Evolutionary conservation across 192 early-diverging fungal genomes (phyloP).

Genomic region (Rhizophagus clarus): DNA sequence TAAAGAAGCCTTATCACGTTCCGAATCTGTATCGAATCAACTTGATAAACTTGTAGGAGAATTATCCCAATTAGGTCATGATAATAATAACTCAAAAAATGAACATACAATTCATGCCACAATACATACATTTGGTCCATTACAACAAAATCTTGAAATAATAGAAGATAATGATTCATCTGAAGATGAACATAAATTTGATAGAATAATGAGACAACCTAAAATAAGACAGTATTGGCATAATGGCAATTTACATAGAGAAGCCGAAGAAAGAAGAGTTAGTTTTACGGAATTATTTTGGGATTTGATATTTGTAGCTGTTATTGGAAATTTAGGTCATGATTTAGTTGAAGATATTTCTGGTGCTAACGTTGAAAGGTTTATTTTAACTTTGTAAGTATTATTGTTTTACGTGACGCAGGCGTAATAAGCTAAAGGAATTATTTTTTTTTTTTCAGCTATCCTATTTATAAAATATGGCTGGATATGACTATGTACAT

Average conservation of each 20-base stretch:
- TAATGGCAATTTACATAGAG: slow-evolving; percentile 26
- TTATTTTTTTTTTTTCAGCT: slow-evolving; percentile 2
- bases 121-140: slow-evolving; percentile 26
- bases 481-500: slow-evolving; percentile 9
- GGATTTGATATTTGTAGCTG: slow-evolving; percentile 36
- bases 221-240: slow-evolving; percentile 34
- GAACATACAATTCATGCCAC: slow-evolving; percentile 33
- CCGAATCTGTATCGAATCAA: slow-evolving; percentile 26
- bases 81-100: too few species aligned
- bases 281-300: slow-evolving; percentile 37
- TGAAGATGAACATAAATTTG: slow-evolving; percentile 23
- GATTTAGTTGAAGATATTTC: slow-evolving; percentile 4
- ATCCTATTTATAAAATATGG: slow-evolving; percentile 27
- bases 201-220: slow-evolving; percentile 29
- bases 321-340: slow-evolving; percentile 22
- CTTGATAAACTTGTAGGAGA: slow-evolving; percentile 23
- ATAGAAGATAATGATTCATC: slow-evolving; percentile 21
- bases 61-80: slow-evolving; percentile 13
- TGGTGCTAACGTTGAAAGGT: neutral
- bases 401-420: neutral
- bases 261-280: slow-evolving; percentile 25
- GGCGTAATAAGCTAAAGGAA: neutral
- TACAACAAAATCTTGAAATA: slow-evolving; percentile 30
- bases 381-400: slow-evolving; percentile 34
- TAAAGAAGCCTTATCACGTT: slow-evolving; percentile 15